Percentiles rank a stretch among this genome's conserved stretches.
Conservation (phyloP, 805 yeast genomes). For the Yarrowia osloensis region DNA sequence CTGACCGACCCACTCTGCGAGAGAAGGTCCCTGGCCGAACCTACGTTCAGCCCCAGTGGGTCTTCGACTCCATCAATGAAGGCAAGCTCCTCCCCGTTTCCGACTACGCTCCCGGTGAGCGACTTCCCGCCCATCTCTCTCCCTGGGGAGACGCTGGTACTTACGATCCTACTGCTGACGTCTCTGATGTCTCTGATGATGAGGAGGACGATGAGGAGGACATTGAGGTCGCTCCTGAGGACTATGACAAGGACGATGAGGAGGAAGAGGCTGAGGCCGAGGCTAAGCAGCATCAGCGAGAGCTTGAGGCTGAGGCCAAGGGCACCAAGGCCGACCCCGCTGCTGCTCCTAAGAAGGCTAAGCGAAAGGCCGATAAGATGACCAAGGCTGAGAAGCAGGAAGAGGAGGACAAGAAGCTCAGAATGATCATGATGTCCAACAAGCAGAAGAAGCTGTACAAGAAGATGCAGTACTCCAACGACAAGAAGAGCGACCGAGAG, state of each 20-base stretch:
- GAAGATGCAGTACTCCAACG: conserved; percentile 90
- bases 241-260: conserved; percentile 49
- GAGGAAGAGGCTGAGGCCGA: conserved; percentile 59
- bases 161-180: conserved; percentile 76
- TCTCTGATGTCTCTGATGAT: conserved; percentile 52
- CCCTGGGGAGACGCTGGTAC: conserved; percentile 98
- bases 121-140: conserved; percentile 92
- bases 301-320: conserved; percentile 85
- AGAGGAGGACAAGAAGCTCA: conserved; percentile 81
- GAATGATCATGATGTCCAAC: conserved; percentile 96
- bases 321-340: conserved; percentile 60
- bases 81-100: conserved; percentile 72
- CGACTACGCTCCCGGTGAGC: conserved; percentile 89
- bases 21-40: conserved; percentile 87
- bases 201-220: conserved; percentile 57
- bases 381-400: conserved; percentile 52
- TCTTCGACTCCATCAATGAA: conserved; percentile 87
- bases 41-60: conserved; percentile 97
- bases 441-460: conserved; percentile 92
- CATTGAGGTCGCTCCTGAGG: conserved; percentile 55
- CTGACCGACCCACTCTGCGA: conserved; percentile 82
- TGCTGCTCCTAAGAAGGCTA: conserved; percentile 43
- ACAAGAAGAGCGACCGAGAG: conserved; percentile 75
- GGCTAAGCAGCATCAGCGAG: conserved; percentile 64
- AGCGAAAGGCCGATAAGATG: conserved; percentile 42